These are phyloP conservation scores for Neurospora tetrasperma DNA, from an alignment of 495 filamentous ascomycete genomes.

Conservation along the genomic window DNA sequence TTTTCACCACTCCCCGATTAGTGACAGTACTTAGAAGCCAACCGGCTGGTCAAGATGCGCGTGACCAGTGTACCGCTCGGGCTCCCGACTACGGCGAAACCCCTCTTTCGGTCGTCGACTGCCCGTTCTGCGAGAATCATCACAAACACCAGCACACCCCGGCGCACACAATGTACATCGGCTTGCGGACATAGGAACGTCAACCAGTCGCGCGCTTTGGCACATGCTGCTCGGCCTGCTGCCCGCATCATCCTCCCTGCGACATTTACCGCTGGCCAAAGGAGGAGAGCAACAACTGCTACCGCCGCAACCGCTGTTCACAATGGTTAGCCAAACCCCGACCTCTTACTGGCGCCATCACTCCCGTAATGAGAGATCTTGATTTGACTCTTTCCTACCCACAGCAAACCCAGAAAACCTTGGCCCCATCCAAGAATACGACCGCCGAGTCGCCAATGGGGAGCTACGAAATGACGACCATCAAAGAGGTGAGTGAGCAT, in stretches of 20 bases:
- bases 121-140: background rate
- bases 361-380: background rate
- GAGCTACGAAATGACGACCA: constrained; percentile 77
- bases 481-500: constrained; percentile 64
- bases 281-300: constrained; percentile 21
- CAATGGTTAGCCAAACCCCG: constrained; percentile 16
- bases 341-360: background rate
- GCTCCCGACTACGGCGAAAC: background rate
- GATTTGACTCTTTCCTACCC: background rate
- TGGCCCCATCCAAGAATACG: constrained; percentile 82
- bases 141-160: constrained; percentile 2
- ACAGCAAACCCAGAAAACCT: constrained; percentile 22
- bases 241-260: constrained; percentile 11
- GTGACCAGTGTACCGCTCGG: background rate
- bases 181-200: background rate
- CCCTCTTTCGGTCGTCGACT: background rate
- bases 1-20: background rate
- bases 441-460: constrained; percentile 61
- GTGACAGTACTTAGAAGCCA: background rate
- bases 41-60: background rate
- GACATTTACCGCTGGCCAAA: constrained; percentile 14
- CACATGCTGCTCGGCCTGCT: background rate
- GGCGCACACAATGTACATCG: constrained; percentile 12
- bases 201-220: background rate
- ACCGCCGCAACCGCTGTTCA: constrained; percentile 21